phyloP scores from a whole-genome alignment of 2,329 filamentous ascomycete species.

The Drechslerella dactyloides region DNA sequence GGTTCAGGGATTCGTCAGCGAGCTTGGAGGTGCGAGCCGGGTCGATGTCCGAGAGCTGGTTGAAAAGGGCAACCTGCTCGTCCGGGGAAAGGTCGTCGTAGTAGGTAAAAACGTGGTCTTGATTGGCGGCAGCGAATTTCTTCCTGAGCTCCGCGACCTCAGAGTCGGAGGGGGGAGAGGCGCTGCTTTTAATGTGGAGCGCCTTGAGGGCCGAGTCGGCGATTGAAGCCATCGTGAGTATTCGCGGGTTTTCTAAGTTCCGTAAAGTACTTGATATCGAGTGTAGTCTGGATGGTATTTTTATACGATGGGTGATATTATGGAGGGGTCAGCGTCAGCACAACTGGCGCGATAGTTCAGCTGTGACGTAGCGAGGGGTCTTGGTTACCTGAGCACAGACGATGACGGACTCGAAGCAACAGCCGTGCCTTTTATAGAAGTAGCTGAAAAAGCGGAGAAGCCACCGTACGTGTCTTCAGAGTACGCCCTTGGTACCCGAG shows the following conservation, averaged over 20 bases:
- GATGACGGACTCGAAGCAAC: not conserved
- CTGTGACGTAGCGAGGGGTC: not conserved
- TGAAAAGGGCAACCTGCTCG: slow-evolving; percentile 79
- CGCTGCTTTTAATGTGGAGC: slow-evolving; percentile 28
- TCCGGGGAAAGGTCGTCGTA: slow-evolving; percentile 76
- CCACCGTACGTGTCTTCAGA: not conserved
- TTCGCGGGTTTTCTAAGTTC: not conserved
- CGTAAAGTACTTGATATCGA: not conserved
- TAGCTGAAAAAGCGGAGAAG: slow-evolving; percentile 3
- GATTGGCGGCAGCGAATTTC: slow-evolving; percentile 75
- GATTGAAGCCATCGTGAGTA: slow-evolving; percentile 68
- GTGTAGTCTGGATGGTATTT: not conserved
- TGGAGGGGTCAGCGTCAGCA: slow-evolving; percentile 3
- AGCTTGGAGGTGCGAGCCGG: slow-evolving; percentile 72
- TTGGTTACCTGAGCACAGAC: too few relatives aligned
- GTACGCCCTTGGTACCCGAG: not conserved
- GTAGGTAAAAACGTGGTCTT: slow-evolving; percentile 85
- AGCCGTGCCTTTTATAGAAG: not conserved
- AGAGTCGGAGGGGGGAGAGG: slow-evolving; percentile 56
- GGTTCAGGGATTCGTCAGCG: slow-evolving; percentile 79
- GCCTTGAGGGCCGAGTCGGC: slow-evolving; percentile 29
- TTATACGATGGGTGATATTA: not conserved
- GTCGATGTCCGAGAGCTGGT: slow-evolving; percentile 82
- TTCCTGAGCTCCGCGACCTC: slow-evolving; percentile 66
- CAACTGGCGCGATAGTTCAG: not conserved